Evolutionary conservation across 2,329 filamentous ascomycete species (phyloP), one percentile per base, ranked within the genome.

Genomic region (Dothideomycetes sp.): DNA sequence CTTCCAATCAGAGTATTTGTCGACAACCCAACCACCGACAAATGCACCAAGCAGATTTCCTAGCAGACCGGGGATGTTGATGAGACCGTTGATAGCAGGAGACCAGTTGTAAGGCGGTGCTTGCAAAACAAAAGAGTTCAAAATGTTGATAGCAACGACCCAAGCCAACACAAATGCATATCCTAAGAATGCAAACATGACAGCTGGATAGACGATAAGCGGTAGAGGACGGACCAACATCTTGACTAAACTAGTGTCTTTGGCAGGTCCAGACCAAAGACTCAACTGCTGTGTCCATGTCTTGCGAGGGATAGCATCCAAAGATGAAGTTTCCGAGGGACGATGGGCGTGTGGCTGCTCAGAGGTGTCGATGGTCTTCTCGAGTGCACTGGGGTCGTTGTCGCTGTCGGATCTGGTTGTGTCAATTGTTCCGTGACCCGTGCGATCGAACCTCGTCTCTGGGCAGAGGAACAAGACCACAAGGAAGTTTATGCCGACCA

Each of bases 21-120:
- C 66, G 1, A 68, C 63, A 15, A 65, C 49, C 51, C 60, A 61
- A 10, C 67, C 67, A 16, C 67, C 66, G 4, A 60, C 54, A 41
- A 55, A 64, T 19, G 63, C 57, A 4, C 67, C 67, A 24, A 61
- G 44, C 2, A 69, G 22, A 38, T 69, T 68, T 9, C 67, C 68
- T 13, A 70, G 32, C 2, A 64, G 38, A 4, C 55, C 61, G 12
- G 61, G 58, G 23, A 64, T 62, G 33, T 64, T 63, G 49, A 64
- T 61, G 16, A 64, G 48, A 11, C 60, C 61, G 32, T 61, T 62
- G 33, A 63, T 53, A 19, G 54, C 47, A 4, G 61, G 53, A 3
- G 47, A 49, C 53, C 56, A 63, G 28, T 50, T 57, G 46, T 63
- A 64, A 2, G 61, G 61, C 4, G 59, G 58, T 1, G 60, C 60